Percentiles rank a stretch among this genome's conserved stretches.
These are phyloP conservation scores for Globisporangium middletonii DNA, from an alignment of 352 stramenopile species.

Conservation along the genomic window DNA sequence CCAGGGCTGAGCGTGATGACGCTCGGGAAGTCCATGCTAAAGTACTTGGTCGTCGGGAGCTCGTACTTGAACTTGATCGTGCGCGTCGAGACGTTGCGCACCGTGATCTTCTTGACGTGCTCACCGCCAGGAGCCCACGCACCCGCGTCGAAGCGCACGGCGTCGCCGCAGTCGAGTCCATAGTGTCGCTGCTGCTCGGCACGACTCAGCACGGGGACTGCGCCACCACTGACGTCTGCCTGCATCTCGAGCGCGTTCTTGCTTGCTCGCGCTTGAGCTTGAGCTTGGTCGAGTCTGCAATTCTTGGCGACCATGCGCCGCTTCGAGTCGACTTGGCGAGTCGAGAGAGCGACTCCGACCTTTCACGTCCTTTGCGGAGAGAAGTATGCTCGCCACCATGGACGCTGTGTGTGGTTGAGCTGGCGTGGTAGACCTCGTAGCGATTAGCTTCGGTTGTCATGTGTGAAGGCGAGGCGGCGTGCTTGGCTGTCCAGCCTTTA, in stretches of 20 bases:
- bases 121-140: conserved; percentile 89
- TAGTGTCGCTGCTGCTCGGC: conserved; percentile 69
- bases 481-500: no score
- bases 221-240: neutral
- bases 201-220: conserved; percentile 54
- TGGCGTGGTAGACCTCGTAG: no score
- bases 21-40: conserved; percentile 92
- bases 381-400: no score
- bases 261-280: no score
- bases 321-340: no score
- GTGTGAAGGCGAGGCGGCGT: no score
- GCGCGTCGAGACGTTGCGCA: conserved; percentile 88
- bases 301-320: no score
- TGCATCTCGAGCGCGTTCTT: neutral
- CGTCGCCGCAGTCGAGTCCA: conserved; percentile 80
- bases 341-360: no score
- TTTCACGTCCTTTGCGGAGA: no score
- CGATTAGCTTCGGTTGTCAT: no score
- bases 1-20: conserved; percentile 85
- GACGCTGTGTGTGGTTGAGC: no score
- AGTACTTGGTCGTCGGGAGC: conserved; percentile 90
- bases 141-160: conserved; percentile 82
- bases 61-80: conserved; percentile 92
- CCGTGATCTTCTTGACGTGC: conserved; percentile 84
- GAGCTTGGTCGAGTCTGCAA: no score